Conservation (phyloP, 352 stramenopile species). For the Phytophthora niederhauseri region DNA sequence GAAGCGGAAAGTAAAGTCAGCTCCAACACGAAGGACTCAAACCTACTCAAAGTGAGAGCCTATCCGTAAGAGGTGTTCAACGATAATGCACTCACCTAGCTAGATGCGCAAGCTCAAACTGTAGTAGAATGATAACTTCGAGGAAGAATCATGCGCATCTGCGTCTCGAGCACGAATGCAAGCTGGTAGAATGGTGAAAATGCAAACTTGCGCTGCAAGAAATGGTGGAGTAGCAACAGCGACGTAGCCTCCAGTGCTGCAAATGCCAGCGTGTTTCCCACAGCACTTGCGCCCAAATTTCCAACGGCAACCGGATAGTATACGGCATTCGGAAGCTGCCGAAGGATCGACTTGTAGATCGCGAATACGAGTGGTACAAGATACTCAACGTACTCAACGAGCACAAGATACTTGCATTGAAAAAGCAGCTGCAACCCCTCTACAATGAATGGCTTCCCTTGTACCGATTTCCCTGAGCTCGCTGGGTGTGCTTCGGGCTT, state of each 20-base stretch:
- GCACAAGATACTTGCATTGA: neutral
- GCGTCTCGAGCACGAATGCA: neutral
- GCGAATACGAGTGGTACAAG: neutral
- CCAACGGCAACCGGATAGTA: neutral
- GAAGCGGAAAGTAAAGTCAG: neutral
- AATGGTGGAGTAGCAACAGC: neutral
- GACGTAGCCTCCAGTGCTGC: neutral
- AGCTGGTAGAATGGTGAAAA: neutral
- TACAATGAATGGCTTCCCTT: neutral
- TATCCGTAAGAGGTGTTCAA: neutral
- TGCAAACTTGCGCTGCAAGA: neutral
- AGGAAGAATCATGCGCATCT: neutral
- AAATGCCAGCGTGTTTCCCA: neutral
- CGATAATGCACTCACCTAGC: neutral
- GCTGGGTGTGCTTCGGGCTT: no score
- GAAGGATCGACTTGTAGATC: neutral
- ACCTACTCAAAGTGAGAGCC: neutral
- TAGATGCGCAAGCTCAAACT: neutral
- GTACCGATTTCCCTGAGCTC: no score
- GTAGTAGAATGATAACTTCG: neutral
- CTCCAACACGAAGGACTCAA: neutral
- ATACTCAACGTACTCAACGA: neutral
- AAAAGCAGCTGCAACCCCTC: conserved; percentile 32
- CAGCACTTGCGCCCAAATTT: neutral
- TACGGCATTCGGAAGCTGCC: neutral